Evolutionary conservation across 352 stramenopile species (phyloP), one percentile per base, ranked within the genome.

Genomic region (Pythium aphanidermatum): DNA sequence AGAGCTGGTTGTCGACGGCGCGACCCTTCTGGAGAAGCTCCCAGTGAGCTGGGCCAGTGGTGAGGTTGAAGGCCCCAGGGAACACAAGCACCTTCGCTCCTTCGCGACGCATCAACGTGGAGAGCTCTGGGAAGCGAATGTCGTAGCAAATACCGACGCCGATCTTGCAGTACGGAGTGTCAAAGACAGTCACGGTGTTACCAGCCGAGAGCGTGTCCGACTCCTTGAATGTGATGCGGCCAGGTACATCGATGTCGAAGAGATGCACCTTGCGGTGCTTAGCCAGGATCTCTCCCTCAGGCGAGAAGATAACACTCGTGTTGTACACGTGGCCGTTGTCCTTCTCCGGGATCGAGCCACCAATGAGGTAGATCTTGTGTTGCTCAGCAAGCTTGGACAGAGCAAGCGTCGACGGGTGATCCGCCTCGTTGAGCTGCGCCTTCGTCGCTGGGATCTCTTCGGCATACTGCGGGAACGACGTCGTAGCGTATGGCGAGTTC

Each of bases 81-180:
- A 89, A 95, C 49, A 95, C 69, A 38, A 95, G 59, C 44, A 92
- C 49, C 62, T 94, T 93, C 35, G 84, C 82, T 70, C 90, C 72
- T 71, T 89, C 57, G 74, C 86, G 71, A 67, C 97, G 86, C 69
- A 98, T 85, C 17, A 99, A 76, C 77, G 99, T 97, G 45, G 95
- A 95, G 26, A 99, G 92, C 68, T 99, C 95, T 8, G 96, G 92
- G 68, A 99, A 99, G 39, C 97, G 95, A 63, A 99, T 98, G 70
- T 99, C 97, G 70, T 99, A 99, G 74, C 97, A 99, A 56, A 99
- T 99, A 19, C 92, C 97, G 21, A 99, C 75, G 51, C 97, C 97
- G 42, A 99, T 92, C 51, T 94, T 94, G 67, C 87, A 84, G 55
- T 78, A 96, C 23, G 75, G 78, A 36, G 83, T 95, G 61, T 95